Evolutionary conservation across 176 grass and related monocot genomes (phyloP), one percentile per base, ranked within the genome.

Genomic region (Avena sativa): DNA sequence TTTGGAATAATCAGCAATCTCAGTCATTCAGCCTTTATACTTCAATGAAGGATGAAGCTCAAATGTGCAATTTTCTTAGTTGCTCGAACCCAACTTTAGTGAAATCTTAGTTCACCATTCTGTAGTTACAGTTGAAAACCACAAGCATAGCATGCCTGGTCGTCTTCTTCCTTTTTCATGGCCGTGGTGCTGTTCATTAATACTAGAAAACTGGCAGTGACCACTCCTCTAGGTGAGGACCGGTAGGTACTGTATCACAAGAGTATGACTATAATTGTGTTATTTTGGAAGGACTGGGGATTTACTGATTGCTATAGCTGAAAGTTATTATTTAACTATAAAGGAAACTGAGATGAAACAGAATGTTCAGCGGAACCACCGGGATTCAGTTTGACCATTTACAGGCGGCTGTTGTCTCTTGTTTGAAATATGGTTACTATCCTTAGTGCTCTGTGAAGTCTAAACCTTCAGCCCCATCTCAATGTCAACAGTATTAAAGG

Each of bases 281-380:
- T 32, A 3, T 76, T 75, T 70, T 20, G 6, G 16, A 71, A 60
- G 16, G 52, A 50, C 19, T 84, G 82, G 8, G 25, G 16, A 63
- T 20, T 46, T 76, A 75, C 11, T 76, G 26, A 76, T 51, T 65
- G 50, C 11, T 52, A 23, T 48, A 76, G 48, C 56, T 84, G 57
- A 51, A 85, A 38, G 44, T 30, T 75, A 63, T 70, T n/a, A 43
- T 43, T 43, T 43, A 46, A 58, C n/a, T 73, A 83, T 73, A 83
- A 11, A 71, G 52, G 46, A 74, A 51, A 65, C n/a, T 51, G 17
- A 49, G 46, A 49, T 28, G 43, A 62, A 76, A 84, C 57, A 20
- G 43, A n/a, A 65, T 70, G 50, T 38, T 68, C 28, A 38, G 50
- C 19, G 1, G 47, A 68, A 83, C 12, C 30, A 82, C 12, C 0